phyloP scores from a whole-genome alignment of 2,329 filamentous ascomycete genomes.

The Ceratocystis cacaofunesta region DNA sequence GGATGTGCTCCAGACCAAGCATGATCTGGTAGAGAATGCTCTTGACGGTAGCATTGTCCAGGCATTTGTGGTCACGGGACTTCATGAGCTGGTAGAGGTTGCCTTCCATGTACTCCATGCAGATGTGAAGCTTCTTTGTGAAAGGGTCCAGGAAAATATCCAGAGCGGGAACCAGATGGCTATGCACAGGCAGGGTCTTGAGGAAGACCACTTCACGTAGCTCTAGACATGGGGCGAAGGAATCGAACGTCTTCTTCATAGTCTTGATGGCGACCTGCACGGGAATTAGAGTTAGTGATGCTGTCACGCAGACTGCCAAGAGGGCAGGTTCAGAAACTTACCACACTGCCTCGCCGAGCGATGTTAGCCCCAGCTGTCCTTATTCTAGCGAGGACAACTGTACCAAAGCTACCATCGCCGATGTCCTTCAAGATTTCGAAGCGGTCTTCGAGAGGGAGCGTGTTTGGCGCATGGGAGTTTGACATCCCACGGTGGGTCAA shows the following conservation, averaged over 20 bases:
- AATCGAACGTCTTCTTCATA: constrained; percentile 99
- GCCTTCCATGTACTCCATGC: constrained; percentile 99
- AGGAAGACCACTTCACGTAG: constrained; percentile 95
- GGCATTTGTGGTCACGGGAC: constrained; percentile 81
- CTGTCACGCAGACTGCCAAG: background rate
- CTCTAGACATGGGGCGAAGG: constrained; percentile 76
- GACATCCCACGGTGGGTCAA: constrained; percentile 52
- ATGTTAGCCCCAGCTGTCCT: constrained; percentile 78
- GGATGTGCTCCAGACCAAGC: constrained; percentile 89
- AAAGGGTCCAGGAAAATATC: constrained; percentile 97
- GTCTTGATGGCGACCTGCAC: constrained; percentile 91
- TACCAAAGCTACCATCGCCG: constrained; percentile 96
- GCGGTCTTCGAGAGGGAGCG: constrained; percentile 67
- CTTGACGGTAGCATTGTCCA: constrained; percentile 86
- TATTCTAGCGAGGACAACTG: constrained; percentile 81
- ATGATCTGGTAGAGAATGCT: constrained; percentile 97
- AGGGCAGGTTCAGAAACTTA: constrained; percentile 34
- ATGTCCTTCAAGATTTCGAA: constrained; percentile 98
- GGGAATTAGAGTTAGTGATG: constrained; percentile 5
- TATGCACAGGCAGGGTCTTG: constrained; percentile 70
- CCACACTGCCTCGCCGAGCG: constrained; percentile 80
- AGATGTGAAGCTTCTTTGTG: constrained; percentile 91
- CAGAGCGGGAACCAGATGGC: constrained; percentile 87
- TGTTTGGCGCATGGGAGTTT: constrained; percentile 36
- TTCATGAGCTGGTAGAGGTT: constrained; percentile 99